These are phyloP conservation scores for Huiozyma sinensis DNA, from an alignment of 805 yeast species.

Conservation along the genomic window DNA sequence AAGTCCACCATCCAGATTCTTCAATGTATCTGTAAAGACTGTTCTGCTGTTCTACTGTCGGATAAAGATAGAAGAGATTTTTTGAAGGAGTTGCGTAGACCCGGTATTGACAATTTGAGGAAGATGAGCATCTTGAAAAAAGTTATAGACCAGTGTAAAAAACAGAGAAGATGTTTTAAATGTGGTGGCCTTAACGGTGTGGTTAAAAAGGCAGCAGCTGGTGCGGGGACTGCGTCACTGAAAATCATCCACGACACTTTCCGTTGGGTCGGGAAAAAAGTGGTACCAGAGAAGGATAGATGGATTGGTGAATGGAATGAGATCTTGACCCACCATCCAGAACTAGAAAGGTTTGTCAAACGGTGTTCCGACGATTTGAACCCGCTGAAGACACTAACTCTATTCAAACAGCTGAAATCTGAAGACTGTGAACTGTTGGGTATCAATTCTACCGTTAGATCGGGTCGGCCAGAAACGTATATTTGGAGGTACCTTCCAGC, in stretches of 20 bases:
- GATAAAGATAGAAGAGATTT: conserved; percentile 62
- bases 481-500: conserved; percentile 97
- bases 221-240: conserved; percentile 85
- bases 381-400: conserved; percentile 76
- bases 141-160: conserved; percentile 85
- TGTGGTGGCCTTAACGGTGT: conserved; percentile 93
- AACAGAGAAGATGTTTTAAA: conserved; percentile 79
- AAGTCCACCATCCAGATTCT: conserved; percentile 79
- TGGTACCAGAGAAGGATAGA: conserved; percentile 67
- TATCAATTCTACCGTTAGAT: conserved; percentile 62
- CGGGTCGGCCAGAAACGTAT: conserved; percentile 93
- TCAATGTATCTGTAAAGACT: conserved; percentile 84
- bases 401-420: conserved; percentile 78
- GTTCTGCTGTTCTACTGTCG: conserved; percentile 68
- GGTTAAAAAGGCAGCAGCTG: conserved; percentile 89
- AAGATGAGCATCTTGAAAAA: conserved; percentile 82
- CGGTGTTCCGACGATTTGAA: conserved; percentile 89
- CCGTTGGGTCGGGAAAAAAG: conserved; percentile 89
- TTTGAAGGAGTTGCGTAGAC: conserved; percentile 70
- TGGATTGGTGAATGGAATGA: conserved; percentile 84
- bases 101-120: conserved; percentile 80
- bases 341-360: conserved; percentile 74
- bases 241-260: conserved; percentile 93
- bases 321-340: conserved; percentile 70
- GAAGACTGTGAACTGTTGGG: conserved; percentile 90